Base-by-base conservation (phyloP, 352 stramenopile genomes). In the Aphanomyces cochlioides region DNA sequence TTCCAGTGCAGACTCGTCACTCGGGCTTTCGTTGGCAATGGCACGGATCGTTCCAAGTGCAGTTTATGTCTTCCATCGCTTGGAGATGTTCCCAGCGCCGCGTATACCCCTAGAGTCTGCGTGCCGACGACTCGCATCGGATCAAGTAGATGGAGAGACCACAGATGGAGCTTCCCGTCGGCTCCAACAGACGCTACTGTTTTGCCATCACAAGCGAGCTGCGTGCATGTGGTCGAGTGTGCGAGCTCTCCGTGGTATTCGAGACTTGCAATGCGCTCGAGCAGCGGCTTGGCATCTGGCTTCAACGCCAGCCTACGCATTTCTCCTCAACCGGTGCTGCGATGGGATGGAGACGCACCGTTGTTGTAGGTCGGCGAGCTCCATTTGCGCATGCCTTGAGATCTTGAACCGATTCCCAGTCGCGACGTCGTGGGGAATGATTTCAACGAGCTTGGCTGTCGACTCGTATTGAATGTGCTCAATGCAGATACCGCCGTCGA, bases 361-460 rank as follows among this genome's bases (percentile, higher is more conserved):
- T 48, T 89, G 85, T 19, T 75, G 67, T 12, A 91, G 69, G 7
- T 74, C 74, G 50, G 88, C 79, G 43, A 91, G 84, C 48, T 91
- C 82, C 3, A 73, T 57, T 63, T 89, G 84, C 21, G 73, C 66
- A 60, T 85, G 76, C 34, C 82, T 82, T 3, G 79, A 75, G 1
- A 88, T 28, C 48, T 91, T 90, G 72, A 87, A 91, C 0, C 79
- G 76, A 72, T 85, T 88, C 0, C 82, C 84, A 12, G 84, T 89
- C 39, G 84, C 79, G 50, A 80, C 72, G 17, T 91, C 79, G 54
- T 88, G 82, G 1, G 84, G 84, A 3, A 90, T 77, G 4, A 90
- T 56, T 41, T 90, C 82, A 3, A 91, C 77, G 4, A 91, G 81
- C 38, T 75, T 76, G 7, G 74, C 84, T 3, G 74, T 86, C 6